These are phyloP conservation scores for Micractinium conductrix DNA, from an alignment of 139 green algal species.

Conservation along the genomic window DNA sequence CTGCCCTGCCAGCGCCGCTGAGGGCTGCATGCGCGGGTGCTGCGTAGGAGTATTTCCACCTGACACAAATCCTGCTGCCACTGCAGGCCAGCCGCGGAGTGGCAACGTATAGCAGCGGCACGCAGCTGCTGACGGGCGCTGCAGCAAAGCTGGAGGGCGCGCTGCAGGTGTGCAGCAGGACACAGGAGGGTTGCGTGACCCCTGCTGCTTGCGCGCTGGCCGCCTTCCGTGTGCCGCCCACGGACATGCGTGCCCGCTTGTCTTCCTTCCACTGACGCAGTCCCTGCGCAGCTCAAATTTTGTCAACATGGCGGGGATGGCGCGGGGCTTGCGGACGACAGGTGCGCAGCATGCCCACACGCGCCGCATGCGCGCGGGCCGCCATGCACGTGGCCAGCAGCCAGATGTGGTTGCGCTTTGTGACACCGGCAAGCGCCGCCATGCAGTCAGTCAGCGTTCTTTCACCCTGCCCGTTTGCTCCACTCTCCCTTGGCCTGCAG, in stretches of 20 bases:
- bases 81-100: not conserved
- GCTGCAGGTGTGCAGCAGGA: not conserved
- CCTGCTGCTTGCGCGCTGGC: not conserved
- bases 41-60: too few relatives aligned
- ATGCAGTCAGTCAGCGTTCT: too few relatives aligned
- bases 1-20: not conserved
- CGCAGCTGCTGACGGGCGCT: not conserved
- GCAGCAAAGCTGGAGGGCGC: not conserved
- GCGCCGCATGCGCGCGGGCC: too few relatives aligned
- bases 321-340: not conserved
- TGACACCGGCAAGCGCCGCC: too few relatives aligned
- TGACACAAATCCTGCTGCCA: not conserved
- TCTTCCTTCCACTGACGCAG: not conserved
- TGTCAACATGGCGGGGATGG: not conserved
- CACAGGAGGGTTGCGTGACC: not conserved
- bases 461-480: too few relatives aligned
- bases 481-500: too few relatives aligned
- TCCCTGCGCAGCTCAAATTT: not conserved
- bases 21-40: too few relatives aligned
- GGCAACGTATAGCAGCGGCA: not conserved
- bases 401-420: too few relatives aligned
- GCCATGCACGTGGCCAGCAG: too few relatives aligned
- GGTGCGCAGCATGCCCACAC: not conserved
- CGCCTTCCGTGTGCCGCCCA: not conserved
- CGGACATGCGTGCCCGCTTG: not conserved